Evolutionary conservation across 495 filamentous ascomycete genomes (phyloP).

Genomic region (Penicillium ochrochloron): DNA sequence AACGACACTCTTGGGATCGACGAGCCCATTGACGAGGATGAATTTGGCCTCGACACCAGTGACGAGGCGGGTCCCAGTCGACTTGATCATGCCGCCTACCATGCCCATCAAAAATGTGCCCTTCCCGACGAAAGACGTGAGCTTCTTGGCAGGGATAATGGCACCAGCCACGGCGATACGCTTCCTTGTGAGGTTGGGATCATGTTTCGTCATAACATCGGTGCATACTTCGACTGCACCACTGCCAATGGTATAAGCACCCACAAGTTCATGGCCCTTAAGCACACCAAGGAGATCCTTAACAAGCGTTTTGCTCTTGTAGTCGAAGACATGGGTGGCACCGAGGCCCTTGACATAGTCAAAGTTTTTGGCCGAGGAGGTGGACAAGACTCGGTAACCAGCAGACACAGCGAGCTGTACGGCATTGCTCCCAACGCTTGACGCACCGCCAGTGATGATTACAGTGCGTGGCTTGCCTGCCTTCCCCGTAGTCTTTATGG

Average conservation of each 20-base stretch:
- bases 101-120: conserved; percentile 9
- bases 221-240: conserved; percentile 9
- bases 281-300: conserved; percentile 26
- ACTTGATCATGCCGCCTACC: conserved; percentile 7
- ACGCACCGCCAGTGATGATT: conserved; percentile 61
- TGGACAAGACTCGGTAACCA: conserved; percentile 61
- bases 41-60: conserved; percentile 12
- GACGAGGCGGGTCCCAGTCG: neutral
- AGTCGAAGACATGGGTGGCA: conserved; percentile 63
- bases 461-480: neutral
- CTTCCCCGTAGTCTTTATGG: neutral
- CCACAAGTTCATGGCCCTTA: conserved; percentile 3
- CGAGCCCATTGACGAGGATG: conserved; percentile 3
- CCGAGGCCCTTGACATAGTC: conserved; percentile 56
- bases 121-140: conserved; percentile 3
- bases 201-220: conserved; percentile 4
- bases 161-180: conserved; percentile 14
- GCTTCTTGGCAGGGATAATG: conserved; percentile 1
- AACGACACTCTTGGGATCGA: conserved; percentile 2
- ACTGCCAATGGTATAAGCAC: conserved; percentile 9
- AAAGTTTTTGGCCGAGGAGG: conserved; percentile 57
- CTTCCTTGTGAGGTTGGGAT: conserved; percentile 2
- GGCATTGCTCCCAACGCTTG: conserved; percentile 69
- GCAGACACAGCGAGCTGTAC: conserved; percentile 64
- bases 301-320: conserved; percentile 44